These are phyloP conservation scores for Paramecium sonneborni DNA, from an alignment of 73 alveolate species.

Conservation along the genomic window DNA sequence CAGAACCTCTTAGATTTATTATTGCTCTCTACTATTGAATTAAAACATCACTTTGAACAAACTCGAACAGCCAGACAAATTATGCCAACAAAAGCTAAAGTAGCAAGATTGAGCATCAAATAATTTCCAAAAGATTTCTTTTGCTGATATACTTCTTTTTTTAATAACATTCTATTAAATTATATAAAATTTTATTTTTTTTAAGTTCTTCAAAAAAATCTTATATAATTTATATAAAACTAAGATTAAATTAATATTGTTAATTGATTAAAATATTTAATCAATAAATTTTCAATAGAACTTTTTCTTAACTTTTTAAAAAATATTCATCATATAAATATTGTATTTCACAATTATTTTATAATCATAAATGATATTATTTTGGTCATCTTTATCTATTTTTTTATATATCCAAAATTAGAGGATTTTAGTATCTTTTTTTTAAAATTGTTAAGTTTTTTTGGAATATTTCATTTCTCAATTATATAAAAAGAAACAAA, in stretches of 20 bases:
- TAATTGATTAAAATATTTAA: background rate
- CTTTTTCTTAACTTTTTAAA: too few relatives aligned
- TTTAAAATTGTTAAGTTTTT: background rate
- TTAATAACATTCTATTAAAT: background rate
- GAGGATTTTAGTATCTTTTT: background rate
- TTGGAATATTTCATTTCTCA: background rate
- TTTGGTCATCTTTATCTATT: background rate
- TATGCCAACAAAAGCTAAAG: background rate
- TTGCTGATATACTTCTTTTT: background rate
- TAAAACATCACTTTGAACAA: slow-evolving; percentile 10
- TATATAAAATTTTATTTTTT: background rate
- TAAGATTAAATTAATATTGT: background rate
- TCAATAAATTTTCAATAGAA: background rate
- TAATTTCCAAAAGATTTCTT: background rate
- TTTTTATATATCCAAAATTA: background rate
- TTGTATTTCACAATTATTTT: background rate
- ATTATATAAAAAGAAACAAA: too few relatives aligned
- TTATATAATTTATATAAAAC: background rate
- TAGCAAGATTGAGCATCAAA: background rate
- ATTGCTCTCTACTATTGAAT: background rate
- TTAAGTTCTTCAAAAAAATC: background rate
- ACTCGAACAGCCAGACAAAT: background rate
- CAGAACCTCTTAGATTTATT: background rate
- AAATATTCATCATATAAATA: background rate
- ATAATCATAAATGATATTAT: background rate